Conservation (phyloP, 352 stramenopile species). For the Globisporangium nagaii region DNA sequence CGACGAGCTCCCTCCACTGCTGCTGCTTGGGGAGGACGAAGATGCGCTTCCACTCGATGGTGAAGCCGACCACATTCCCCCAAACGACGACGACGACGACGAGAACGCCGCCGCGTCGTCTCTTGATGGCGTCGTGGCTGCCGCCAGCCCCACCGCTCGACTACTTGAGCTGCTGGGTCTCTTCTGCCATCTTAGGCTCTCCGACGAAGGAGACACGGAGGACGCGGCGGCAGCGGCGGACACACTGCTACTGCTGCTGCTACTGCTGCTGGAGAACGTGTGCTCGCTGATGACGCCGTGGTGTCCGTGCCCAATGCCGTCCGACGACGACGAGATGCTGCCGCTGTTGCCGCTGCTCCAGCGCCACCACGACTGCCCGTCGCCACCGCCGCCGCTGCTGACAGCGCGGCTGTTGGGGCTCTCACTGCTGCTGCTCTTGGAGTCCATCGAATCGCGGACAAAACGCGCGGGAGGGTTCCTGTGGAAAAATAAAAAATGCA, state of each 20-base stretch:
- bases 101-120: not conserved
- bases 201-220: constrained; percentile 7
- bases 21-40: constrained; percentile 8
- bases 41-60: not conserved
- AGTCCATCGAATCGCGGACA: too few relatives aligned
- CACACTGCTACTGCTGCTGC: constrained; percentile 5
- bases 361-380: constrained; percentile 51
- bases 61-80: constrained; percentile 4
- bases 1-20: not conserved
- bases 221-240: not conserved
- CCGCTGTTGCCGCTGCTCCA: constrained; percentile 75
- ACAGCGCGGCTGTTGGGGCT: constrained; percentile 16
- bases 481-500: too few relatives aligned
- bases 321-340: constrained; percentile 51
- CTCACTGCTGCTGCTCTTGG: constrained; percentile 18
- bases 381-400: constrained; percentile 15
- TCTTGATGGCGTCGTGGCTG: constrained; percentile 1
- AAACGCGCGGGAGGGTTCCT: too few relatives aligned
- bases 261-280: constrained; percentile 25
- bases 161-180: constrained; percentile 16
- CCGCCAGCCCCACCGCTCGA: constrained; percentile 6
- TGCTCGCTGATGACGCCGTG: constrained; percentile 3
- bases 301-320: constrained; percentile 12
- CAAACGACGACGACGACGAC: constrained; percentile 1
- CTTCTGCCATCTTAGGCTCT: constrained; percentile 43